phyloP scores from a whole-genome alignment of 768 basidiomycete species.

The Amanita pallidorosea region DNA sequence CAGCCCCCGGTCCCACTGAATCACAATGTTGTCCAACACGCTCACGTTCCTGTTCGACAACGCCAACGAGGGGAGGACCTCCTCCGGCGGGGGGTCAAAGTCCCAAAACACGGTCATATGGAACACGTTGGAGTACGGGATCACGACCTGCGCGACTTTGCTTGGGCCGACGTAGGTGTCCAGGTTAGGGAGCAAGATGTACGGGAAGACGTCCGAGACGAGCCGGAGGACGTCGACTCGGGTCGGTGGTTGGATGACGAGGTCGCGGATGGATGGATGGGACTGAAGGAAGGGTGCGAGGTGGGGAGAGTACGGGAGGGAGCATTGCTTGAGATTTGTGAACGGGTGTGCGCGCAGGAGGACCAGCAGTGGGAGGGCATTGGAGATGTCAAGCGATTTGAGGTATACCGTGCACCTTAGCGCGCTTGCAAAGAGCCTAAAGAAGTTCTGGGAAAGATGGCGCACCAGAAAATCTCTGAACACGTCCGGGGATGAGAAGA shows the following conservation, averaged over 20 bases:
- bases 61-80: constrained; percentile 2
- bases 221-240: not conserved
- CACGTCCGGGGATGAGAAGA: not conserved
- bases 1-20: constrained; percentile 8
- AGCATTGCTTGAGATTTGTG: constrained; percentile 6
- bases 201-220: not conserved
- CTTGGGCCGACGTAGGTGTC: constrained; percentile 8
- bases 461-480: constrained; percentile 4
- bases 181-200: constrained; percentile 4
- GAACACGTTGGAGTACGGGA: constrained; percentile 7
- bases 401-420: constrained; percentile 4
- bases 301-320: constrained; percentile 6
- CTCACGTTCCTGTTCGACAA: constrained; percentile 3
- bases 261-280: constrained; percentile 1
- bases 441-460: constrained; percentile 7
- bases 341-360: constrained; percentile 4
- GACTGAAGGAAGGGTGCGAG: constrained; percentile 7
- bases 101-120: constrained; percentile 9
- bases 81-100: not conserved
- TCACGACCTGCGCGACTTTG: constrained; percentile 7
- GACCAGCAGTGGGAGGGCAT: not conserved
- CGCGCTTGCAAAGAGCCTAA: constrained; percentile 7
- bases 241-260: constrained; percentile 8
- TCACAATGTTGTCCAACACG: constrained; percentile 9
- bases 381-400: constrained; percentile 7